phyloP scores from a whole-genome alignment of 2,329 filamentous ascomycete species.

The Coleophoma eucalyptorum region DNA sequence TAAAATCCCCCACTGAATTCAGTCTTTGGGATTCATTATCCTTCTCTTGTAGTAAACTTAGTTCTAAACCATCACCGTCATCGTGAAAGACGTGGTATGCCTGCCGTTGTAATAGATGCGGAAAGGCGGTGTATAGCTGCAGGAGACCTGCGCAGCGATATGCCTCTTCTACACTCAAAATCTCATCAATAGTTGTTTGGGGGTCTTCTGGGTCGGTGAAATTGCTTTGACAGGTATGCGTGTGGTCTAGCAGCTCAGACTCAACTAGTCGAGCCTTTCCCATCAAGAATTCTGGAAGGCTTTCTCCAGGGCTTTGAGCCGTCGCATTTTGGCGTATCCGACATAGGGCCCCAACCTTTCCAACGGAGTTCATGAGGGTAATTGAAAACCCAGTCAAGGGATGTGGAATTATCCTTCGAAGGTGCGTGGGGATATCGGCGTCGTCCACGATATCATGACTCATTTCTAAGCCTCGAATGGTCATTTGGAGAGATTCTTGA shows the following conservation, averaged over 20 bases:
- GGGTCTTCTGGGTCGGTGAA: constrained; percentile 5
- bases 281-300: background rate
- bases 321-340: background rate
- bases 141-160: constrained; percentile 8
- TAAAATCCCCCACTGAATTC: background rate
- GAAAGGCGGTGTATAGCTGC: constrained; percentile 6
- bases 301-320: background rate
- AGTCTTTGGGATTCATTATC: background rate
- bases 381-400: constrained; percentile 6
- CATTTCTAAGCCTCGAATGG: background rate
- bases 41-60: background rate
- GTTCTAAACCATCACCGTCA: background rate
- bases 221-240: background rate
- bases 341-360: constrained; percentile 6
- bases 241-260: constrained; percentile 1
- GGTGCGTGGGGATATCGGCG: background rate
- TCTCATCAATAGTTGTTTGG: constrained; percentile 4
- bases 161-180: constrained; percentile 6
- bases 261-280: background rate
- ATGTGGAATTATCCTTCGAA: constrained; percentile 1
- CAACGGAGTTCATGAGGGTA: constrained; percentile 1
- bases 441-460: background rate
- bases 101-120: constrained; percentile 3
- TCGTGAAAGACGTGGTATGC: background rate
- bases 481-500: constrained; percentile 3